Conservation (phyloP, 2,329 filamentous ascomycete genomes). For the Ophiognomonia clavigignenti-juglandacearum region DNA sequence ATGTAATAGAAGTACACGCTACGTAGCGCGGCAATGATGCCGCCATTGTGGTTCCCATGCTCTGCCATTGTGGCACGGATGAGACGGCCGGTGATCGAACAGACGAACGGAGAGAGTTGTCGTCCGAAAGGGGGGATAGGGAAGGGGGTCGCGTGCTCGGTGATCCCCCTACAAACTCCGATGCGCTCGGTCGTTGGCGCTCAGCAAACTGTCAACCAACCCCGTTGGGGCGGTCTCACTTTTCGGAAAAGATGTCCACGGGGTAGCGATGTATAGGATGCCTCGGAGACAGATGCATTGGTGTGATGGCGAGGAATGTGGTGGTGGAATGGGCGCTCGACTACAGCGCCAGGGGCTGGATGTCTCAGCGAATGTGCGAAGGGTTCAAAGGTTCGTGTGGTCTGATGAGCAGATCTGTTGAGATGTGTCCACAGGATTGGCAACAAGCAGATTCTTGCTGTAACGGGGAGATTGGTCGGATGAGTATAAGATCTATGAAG, state of each 20-base stretch:
- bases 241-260: not conserved
- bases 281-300: conserved; percentile 4
- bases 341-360: conserved; percentile 6
- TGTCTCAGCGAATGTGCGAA: conserved; percentile 8
- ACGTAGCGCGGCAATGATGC: conserved; percentile 56
- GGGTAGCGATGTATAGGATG: not conserved
- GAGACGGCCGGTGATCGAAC: too few species aligned
- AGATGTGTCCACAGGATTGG: too few species aligned
- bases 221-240: conserved; percentile 12
- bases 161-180: not conserved
- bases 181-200: not conserved
- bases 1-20: conserved; percentile 75
- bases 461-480: too few species aligned
- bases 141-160: conserved; percentile 8
- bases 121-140: not conserved
- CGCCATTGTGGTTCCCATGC: conserved; percentile 16
- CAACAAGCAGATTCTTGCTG: too few species aligned
- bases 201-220: conserved; percentile 2
- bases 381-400: too few species aligned
- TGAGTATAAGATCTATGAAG: too few species aligned
- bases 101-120: not conserved
- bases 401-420: too few species aligned
- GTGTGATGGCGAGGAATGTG: not conserved
- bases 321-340: conserved; percentile 1
- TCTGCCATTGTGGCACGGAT: conserved; percentile 11